Conservation (phyloP, 371 early-diverging fungal species). For the Mucor racemosus region DNA sequence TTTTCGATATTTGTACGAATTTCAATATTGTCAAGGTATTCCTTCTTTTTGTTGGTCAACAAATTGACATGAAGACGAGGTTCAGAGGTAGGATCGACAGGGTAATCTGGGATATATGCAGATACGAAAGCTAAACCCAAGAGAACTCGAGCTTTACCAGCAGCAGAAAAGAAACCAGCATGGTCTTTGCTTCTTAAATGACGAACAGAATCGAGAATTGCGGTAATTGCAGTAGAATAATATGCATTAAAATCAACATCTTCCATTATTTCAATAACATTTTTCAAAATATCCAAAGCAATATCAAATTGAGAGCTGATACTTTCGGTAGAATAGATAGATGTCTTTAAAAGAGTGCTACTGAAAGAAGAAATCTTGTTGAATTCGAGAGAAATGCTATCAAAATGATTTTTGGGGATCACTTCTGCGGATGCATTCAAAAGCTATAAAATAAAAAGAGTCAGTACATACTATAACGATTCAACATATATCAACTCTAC, state of each 20-base stretch:
- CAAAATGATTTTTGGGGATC: conserved; percentile 10
- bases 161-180: conserved; percentile 22
- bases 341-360: conserved; percentile 15
- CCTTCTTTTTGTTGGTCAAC: conserved; percentile 49
- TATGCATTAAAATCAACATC: conserved; percentile 24
- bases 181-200: conserved; percentile 27
- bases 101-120: conserved; percentile 76
- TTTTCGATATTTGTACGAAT: conserved; percentile 63
- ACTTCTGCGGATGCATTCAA: conserved; percentile 28
- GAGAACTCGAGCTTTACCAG: conserved; percentile 62
- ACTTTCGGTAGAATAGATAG: conserved; percentile 20
- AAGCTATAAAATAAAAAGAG: conserved; percentile 17
- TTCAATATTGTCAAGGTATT: conserved; percentile 51
- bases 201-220: conserved; percentile 23
- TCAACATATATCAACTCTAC: conserved; percentile 14
- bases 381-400: conserved; percentile 16
- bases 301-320: conserved; percentile 20
- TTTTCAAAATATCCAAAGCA: conserved; percentile 9
- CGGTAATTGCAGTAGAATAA: conserved; percentile 27
- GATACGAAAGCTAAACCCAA: conserved; percentile 66
- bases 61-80: conserved; percentile 67
- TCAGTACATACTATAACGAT: not conserved
- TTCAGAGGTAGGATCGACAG: conserved; percentile 79
- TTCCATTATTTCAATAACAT: conserved; percentile 14
- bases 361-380: conserved; percentile 15